Conservation (phyloP, 2,329 filamentous ascomycete genomes). For the Phaeosphaeria sp. region DNA sequence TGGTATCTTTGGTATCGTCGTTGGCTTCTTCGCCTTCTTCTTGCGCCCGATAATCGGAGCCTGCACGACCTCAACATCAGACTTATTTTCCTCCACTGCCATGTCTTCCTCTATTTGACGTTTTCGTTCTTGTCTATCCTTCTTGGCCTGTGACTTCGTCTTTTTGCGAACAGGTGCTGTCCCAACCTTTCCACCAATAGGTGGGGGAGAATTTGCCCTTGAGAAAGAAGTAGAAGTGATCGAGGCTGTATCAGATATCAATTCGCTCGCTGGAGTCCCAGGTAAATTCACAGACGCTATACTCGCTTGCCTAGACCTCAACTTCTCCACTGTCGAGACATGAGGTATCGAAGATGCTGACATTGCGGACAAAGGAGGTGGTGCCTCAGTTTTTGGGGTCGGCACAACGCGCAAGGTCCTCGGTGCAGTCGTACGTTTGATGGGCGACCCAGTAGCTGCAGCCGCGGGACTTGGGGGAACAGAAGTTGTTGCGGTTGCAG, state of each 20-base stretch:
- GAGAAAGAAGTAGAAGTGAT: slow-evolving; percentile 76
- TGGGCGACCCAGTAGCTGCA: slow-evolving; percentile 54
- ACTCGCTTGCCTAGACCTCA: slow-evolving; percentile 60
- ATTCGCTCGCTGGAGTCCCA: slow-evolving; percentile 76
- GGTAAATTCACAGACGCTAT: slow-evolving; percentile 68
- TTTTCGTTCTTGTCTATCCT: slow-evolving; percentile 69
- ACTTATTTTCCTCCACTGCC: slow-evolving; percentile 50
- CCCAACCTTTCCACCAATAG: slow-evolving; percentile 67
- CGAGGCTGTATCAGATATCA: slow-evolving; percentile 78
- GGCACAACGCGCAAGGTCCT: slow-evolving; percentile 75
- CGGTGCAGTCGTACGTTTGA: slow-evolving; percentile 54
- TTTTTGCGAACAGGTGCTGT: slow-evolving; percentile 72
- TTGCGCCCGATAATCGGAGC: slow-evolving; percentile 80
- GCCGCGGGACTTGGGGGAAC: slow-evolving; percentile 61
- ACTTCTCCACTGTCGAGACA: slow-evolving; percentile 47
- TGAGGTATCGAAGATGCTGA: slow-evolving; percentile 41
- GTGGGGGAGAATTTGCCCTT: slow-evolving; percentile 73
- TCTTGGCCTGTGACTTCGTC: slow-evolving; percentile 81
- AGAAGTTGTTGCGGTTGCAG: slow-evolving; percentile 56
- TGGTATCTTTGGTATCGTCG: slow-evolving; percentile 33
- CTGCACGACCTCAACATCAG: slow-evolving; percentile 60
- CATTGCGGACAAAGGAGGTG: slow-evolving; percentile 49
- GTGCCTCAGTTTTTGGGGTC: slow-evolving; percentile 67
- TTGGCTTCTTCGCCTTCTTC: slow-evolving; percentile 80
- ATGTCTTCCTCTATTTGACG: slow-evolving; percentile 70